Evolutionary conservation across 2,329 filamentous ascomycete genomes (phyloP), one percentile per base, ranked within the genome.

Genomic region (Colletotrichum sp.): DNA sequence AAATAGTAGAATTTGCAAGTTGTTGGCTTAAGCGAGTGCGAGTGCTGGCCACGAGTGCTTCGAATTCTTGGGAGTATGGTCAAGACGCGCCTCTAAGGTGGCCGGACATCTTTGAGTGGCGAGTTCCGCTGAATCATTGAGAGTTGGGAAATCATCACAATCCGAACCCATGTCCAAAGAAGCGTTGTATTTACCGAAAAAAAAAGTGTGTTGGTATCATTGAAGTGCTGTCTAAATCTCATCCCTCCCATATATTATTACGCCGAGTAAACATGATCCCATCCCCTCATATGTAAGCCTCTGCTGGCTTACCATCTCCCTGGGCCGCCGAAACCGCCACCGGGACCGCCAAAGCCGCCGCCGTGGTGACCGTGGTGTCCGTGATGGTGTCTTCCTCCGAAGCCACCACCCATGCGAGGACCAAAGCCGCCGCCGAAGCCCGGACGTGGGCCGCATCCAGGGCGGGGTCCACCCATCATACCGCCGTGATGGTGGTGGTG

Each of bases 401-500:
- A 64, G 5, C 68, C 68, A 7, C 57, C 67, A 8, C 57, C 67
- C 32, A 60, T 60, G 2, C 66, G 57, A 55, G 61, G 52, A 18
- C 71, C 71, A n/a, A 68, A 59, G 6, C 71, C 71, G 18, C 60
- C 67, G n/a, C 72, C 72, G 48, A 32, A 71, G 18, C 67, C 72
- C 21, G 43, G n/a, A 5, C 71, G 67, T 16, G 43, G 34, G 4
- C 71, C 65, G 21, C 68, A 71, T 13, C 43, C 43, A 12, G 57
- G 36, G 7, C 60, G 32, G 9, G n/a, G 9, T 12, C 67, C 67
- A 26, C 67, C 57, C 65, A 67, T 57, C 57, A 70, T 71, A 12
- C 73, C 73, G 15, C 73, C 73, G 70, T 75, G 73, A 7, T 75
- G 73, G 26, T 75, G 72, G 55, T 75, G 73, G 34, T 75, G 69